A percentile compares a stretch with the other conserved stretches of the same genome.
phyloP scores from a whole-genome alignment of 371 early-diverging fungal species.

The Chytridium lagenaria region DNA sequence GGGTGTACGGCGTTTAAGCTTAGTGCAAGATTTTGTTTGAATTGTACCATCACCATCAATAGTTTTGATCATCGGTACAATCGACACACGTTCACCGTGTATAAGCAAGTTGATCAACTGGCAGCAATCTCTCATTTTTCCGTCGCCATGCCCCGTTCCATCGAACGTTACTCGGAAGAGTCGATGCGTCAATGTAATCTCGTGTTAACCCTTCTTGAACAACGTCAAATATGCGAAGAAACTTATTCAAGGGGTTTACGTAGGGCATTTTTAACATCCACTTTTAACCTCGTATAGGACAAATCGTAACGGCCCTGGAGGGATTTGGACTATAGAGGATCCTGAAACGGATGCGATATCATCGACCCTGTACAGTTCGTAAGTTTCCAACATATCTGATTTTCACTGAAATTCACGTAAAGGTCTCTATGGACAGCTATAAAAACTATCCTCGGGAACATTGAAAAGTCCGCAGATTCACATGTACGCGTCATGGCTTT shows the following conservation, averaged over 20 bases:
- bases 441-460: constrained; percentile 38
- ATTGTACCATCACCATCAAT: no score
- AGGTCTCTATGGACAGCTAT: constrained; percentile 42
- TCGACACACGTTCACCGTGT: no score
- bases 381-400: constrained; percentile 16
- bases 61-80: no score
- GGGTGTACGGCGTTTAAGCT: no score
- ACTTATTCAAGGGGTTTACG: constrained; percentile 47
- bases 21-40: no score
- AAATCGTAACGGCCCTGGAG: constrained; percentile 7
- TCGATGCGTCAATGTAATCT: constrained; percentile 47
- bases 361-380: not conserved
- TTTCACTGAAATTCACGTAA: constrained; percentile 17
- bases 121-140: no score
- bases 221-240: constrained; percentile 38
- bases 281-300: not conserved
- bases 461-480: constrained; percentile 31
- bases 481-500: constrained; percentile 29
- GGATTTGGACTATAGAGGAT: not conserved
- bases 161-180: constrained; percentile 42
- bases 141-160: constrained; percentile 1
- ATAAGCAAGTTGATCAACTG: no score
- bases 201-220: constrained; percentile 41
- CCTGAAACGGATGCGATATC: constrained; percentile 15
- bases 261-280: constrained; percentile 21